Conservation (phyloP, 1,284 basidiomycete genomes). For the Stereum hirsutum region DNA sequence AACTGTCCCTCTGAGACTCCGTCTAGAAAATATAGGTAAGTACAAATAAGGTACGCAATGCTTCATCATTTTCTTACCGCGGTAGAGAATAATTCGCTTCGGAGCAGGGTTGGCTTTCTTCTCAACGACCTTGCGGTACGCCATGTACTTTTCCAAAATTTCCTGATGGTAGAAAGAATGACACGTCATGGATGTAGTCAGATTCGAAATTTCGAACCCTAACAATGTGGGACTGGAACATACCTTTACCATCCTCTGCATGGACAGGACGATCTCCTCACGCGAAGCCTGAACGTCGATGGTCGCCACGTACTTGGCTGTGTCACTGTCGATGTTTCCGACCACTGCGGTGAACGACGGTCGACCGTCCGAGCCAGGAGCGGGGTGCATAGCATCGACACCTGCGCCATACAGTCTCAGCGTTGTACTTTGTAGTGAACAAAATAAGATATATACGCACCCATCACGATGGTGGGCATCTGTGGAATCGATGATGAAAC, state of each 20-base stretch:
- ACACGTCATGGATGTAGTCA: background rate
- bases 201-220: background rate
- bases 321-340: constrained; percentile 61
- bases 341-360: constrained; percentile 74
- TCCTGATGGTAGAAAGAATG: constrained; percentile 29
- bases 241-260: constrained; percentile 52
- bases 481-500: too few relatives aligned
- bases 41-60: constrained; percentile 3
- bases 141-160: constrained; percentile 44
- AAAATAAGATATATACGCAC: constrained; percentile 24
- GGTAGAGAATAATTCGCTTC: constrained; percentile 65
- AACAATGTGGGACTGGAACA: constrained; percentile 6
- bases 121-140: constrained; percentile 42
- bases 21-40: constrained; percentile 33
- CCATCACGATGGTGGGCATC: constrained; percentile 73
- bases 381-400: constrained; percentile 73
- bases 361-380: constrained; percentile 59
- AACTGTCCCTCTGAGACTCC: constrained; percentile 80
- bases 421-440: background rate
- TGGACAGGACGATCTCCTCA: constrained; percentile 66
- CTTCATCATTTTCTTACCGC: constrained; percentile 33
- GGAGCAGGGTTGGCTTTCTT: constrained; percentile 41
- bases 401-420: constrained; percentile 24
- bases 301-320: constrained; percentile 43
- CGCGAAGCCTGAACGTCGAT: constrained; percentile 59